These are phyloP conservation scores for Niebla homalea DNA, from an alignment of 495 filamentous ascomycete species.

Conservation along the genomic window DNA sequence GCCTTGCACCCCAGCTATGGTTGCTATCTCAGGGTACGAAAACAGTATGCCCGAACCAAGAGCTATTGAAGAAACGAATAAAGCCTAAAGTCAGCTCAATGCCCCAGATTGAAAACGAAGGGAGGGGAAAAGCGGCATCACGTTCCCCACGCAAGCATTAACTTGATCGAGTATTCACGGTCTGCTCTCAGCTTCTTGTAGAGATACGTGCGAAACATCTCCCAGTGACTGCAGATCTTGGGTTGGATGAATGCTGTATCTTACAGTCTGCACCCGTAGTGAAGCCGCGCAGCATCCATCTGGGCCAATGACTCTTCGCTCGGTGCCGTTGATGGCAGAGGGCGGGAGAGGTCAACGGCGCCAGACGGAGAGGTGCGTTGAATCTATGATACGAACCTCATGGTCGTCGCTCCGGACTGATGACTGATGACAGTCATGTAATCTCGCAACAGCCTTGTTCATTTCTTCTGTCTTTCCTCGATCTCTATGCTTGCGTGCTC, in stretches of 20 bases:
- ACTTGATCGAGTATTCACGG: conserved; percentile 89
- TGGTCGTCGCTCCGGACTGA: conserved; percentile 11
- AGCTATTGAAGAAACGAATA: conserved; percentile 32
- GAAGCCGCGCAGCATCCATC: conserved; percentile 47
- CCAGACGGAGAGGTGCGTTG: conserved; percentile 7
- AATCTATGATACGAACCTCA: conserved; percentile 35
- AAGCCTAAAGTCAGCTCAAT: conserved; percentile 19
- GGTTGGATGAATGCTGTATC: conserved; percentile 35
- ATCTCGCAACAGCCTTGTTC: neutral
- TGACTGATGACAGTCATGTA: neutral
- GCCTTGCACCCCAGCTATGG: conserved; percentile 64
- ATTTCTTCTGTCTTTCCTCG: neutral
- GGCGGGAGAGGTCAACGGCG: neutral
- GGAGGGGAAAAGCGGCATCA: conserved; percentile 57
- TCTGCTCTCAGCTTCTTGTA: conserved; percentile 74
- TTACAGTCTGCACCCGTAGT: conserved; percentile 69
- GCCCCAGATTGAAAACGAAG: conserved; percentile 5
- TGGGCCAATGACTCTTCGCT: conserved; percentile 9
- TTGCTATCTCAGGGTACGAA: conserved; percentile 64
- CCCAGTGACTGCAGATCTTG: conserved; percentile 13
- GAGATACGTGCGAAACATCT: conserved; percentile 14
- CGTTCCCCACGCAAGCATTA: conserved; percentile 90
- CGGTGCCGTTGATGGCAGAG: neutral
- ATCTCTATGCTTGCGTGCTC: neutral
- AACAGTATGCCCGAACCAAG: conserved; percentile 69